These are phyloP conservation scores for Tolypocladium nubicola DNA, from an alignment of 2,329 filamentous ascomycete genomes.

Conservation along the genomic window DNA sequence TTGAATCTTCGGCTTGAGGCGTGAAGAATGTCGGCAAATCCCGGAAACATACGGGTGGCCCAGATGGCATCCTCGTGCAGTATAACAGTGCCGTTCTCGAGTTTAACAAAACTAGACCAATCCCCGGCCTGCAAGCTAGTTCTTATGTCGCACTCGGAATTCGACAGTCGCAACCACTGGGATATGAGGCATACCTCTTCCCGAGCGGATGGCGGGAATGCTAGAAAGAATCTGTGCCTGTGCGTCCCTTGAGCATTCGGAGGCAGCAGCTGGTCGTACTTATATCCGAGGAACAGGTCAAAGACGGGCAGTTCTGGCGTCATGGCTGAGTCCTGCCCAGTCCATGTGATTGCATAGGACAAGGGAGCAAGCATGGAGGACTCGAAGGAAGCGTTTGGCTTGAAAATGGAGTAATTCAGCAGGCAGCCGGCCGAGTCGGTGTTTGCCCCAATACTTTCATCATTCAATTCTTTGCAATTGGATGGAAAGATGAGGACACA, in stretches of 20 bases:
- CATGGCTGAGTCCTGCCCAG: background rate
- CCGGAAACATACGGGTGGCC: constrained; percentile 28
- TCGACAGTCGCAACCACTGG: constrained; percentile 31
- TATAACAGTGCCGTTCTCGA: constrained; percentile 23
- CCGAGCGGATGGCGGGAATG: constrained; percentile 31
- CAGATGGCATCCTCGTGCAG: constrained; percentile 32
- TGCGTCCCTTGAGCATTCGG: constrained; percentile 4
- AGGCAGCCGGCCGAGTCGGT: background rate
- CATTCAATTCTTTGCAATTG: constrained; percentile 23
- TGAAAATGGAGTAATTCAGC: constrained; percentile 28
- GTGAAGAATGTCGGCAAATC: constrained; percentile 22
- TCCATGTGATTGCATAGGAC: background rate
- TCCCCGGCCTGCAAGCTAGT: constrained; percentile 29
- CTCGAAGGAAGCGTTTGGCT: constrained; percentile 11
- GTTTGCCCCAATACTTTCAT: constrained; percentile 8
- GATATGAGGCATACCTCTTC: constrained; percentile 26
- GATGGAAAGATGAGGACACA: constrained; percentile 30
- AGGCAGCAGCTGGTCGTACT: constrained; percentile 19
- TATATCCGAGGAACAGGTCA: constrained; percentile 18
- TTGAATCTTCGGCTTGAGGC: constrained; percentile 12
- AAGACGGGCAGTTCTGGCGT: constrained; percentile 11
- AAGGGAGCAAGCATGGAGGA: constrained; percentile 15
- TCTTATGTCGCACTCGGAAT: constrained; percentile 30
- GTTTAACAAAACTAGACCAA: constrained; percentile 33
- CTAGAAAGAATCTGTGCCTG: constrained; percentile 31